Conservation (phyloP, 2,329 filamentous ascomycete species). For the Fusarium oligoseptatum region DNA sequence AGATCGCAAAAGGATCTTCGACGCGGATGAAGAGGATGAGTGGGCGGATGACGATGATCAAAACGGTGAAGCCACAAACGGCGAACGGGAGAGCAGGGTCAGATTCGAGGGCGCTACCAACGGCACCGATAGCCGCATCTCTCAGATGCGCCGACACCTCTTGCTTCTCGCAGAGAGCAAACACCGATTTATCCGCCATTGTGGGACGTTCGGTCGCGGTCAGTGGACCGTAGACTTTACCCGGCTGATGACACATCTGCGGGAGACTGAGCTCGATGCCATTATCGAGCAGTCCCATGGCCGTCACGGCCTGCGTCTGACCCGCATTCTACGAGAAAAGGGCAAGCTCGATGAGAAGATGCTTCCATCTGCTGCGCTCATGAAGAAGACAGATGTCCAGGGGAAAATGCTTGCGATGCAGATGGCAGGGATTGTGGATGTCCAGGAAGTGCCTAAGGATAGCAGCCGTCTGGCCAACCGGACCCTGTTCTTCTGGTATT, state of each 20-base stretch:
- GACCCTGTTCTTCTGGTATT: slow-evolving; percentile 93
- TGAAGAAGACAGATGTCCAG: slow-evolving; percentile 88
- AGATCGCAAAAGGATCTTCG: slow-evolving; percentile 33
- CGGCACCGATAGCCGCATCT: slow-evolving; percentile 61
- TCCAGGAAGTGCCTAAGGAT: slow-evolving; percentile 95
- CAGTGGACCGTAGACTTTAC: slow-evolving; percentile 89
- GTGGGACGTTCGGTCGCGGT: slow-evolving; percentile 71
- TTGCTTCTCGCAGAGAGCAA: slow-evolving; percentile 77
- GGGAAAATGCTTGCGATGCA: slow-evolving; percentile 88
- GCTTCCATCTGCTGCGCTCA: slow-evolving; percentile 82
- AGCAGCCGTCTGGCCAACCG: slow-evolving; percentile 83
- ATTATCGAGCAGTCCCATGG: slow-evolving; percentile 85
- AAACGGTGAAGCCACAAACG: slow-evolving; percentile 48
- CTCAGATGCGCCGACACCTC: slow-evolving; percentile 79
- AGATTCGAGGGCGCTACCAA: slow-evolving; percentile 64
- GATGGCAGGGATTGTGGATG: slow-evolving; percentile 85
- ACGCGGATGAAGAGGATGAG: slow-evolving; percentile 49
- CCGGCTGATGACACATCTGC: slow-evolving; percentile 77
- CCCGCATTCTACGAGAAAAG: slow-evolving; percentile 85
- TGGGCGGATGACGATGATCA: slow-evolving; percentile 51
- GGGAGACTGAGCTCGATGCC: slow-evolving; percentile 83
- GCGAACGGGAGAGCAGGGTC: slow-evolving; percentile 57
- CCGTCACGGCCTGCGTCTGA: slow-evolving; percentile 81
- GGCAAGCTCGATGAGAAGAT: slow-evolving; percentile 97
- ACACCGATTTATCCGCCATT: slow-evolving; percentile 76